A percentile compares a stretch with the other conserved stretches of the same genome.
These are phyloP conservation scores for Rhipidocladum racemiflorum DNA, from an alignment of 176 grass and related monocot species.

Conservation along the genomic window DNA sequence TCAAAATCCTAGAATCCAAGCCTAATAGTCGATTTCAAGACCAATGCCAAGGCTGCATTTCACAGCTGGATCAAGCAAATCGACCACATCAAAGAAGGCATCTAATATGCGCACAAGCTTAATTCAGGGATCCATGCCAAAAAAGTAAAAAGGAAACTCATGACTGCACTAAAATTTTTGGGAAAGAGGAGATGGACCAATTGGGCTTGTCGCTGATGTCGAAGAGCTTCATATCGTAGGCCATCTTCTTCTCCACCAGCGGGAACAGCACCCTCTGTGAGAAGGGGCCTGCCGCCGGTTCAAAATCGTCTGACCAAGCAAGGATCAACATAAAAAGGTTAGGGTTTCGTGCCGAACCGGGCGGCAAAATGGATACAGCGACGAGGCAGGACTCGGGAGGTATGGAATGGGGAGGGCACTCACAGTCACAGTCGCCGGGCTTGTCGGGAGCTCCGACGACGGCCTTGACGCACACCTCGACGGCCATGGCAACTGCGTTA, in stretches of 20 bases:
- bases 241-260: conserved; percentile 81
- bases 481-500: conserved; percentile 17
- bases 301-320: background rate
- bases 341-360: background rate
- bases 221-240: conserved; percentile 74
- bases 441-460: conserved; percentile 53
- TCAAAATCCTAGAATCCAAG: background rate
- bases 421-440: conserved; percentile 81
- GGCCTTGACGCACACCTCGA: conserved; percentile 71
- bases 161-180: background rate
- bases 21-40: background rate
- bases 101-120: background rate
- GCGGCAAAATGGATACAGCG: background rate
- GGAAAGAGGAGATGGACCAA: conserved; percentile 29
- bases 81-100: background rate
- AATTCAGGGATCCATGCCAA: background rate
- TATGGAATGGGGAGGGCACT: background rate
- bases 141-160: background rate
- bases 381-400: background rate
- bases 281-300: conserved; percentile 54
- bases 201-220: conserved; percentile 78
- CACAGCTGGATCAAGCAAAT: background rate
- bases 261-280: conserved; percentile 72
- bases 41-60: background rate
- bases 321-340: background rate